phyloP scores from a whole-genome alignment of 345 rosid species.

The Arabis alpina region DNA sequence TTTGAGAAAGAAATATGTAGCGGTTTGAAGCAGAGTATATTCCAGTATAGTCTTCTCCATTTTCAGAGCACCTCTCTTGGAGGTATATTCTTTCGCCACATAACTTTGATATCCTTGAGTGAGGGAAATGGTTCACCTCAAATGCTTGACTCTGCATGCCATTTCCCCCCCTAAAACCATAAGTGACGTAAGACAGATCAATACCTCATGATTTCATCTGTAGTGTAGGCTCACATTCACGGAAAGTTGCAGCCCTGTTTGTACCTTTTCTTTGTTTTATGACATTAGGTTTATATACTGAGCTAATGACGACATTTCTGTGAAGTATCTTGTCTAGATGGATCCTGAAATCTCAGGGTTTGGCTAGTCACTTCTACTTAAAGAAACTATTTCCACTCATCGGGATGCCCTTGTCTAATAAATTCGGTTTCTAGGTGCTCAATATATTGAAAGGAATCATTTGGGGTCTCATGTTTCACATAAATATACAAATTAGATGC shows the following conservation, averaged over 20 bases:
- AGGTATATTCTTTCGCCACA: slow-evolving; percentile 53
- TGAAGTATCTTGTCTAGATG: slow-evolving; percentile 1
- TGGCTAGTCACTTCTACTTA: not conserved
- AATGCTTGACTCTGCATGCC: not conserved
- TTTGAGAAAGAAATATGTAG: slow-evolving; percentile 80
- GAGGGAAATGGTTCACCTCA: slow-evolving; percentile 15
- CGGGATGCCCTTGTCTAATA: slow-evolving; percentile 4
- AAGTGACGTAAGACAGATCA: slow-evolving; percentile 11
- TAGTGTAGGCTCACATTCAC: slow-evolving; percentile 3
- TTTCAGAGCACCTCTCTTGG: slow-evolving; percentile 51
- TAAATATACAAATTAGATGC: slow-evolving; percentile 6
- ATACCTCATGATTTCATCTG: slow-evolving; percentile 14
- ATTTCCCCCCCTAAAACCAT: slow-evolving; percentile 1
- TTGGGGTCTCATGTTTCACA: not conserved
- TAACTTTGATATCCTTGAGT: slow-evolving; percentile 6
- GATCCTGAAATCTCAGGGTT: slow-evolving; percentile 11
- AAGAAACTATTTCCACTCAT: not conserved
- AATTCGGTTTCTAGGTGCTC: not conserved
- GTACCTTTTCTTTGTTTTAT: not conserved
- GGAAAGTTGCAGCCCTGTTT: slow-evolving; percentile 1
- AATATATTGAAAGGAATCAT: not conserved
- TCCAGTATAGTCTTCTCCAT: slow-evolving; percentile 72
- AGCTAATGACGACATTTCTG: not conserved
- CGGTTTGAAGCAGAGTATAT: slow-evolving; percentile 65
- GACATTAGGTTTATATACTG: not conserved